phyloP scores from a whole-genome alignment of 257 asterid species.

The Solanum paucissectum region DNA sequence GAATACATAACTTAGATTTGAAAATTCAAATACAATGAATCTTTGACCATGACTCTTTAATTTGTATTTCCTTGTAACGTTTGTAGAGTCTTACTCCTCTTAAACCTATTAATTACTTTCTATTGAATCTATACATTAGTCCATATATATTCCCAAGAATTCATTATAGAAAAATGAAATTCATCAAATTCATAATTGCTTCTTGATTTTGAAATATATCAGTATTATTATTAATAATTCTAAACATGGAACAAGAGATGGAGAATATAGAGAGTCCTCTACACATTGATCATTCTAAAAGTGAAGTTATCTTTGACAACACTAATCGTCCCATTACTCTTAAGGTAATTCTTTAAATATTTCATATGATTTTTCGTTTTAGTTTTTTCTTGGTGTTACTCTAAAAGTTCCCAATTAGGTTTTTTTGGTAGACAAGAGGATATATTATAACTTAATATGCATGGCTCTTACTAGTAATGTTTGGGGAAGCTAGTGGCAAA shows the following conservation, averaged over 20 bases:
- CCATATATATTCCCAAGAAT: neutral
- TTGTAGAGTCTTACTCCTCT: neutral
- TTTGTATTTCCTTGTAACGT: neutral
- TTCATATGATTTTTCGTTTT: neutral
- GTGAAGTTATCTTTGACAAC: conserved; percentile 26
- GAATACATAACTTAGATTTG: neutral
- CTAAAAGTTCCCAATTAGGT: neutral
- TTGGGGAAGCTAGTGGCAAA: neutral
- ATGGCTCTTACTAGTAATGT: neutral
- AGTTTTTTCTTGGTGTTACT: neutral
- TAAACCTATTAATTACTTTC: neutral
- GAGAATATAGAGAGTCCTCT: conserved; percentile 23
- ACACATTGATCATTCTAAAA: neutral
- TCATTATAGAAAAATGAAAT: neutral
- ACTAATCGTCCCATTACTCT: conserved; percentile 36
- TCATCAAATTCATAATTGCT: neutral
- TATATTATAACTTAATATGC: neutral
- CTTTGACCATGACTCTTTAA: neutral
- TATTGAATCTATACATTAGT: neutral
- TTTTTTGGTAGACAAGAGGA: neutral
- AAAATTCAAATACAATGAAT: neutral
- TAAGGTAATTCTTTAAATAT: conserved; percentile 21
- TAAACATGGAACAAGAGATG: conserved; percentile 16
- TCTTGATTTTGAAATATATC: neutral
- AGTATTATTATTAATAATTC: neutral